Evolutionary conservation across 176 grass and related monocot species (phyloP).

Genomic region (Stipa capillata): DNA sequence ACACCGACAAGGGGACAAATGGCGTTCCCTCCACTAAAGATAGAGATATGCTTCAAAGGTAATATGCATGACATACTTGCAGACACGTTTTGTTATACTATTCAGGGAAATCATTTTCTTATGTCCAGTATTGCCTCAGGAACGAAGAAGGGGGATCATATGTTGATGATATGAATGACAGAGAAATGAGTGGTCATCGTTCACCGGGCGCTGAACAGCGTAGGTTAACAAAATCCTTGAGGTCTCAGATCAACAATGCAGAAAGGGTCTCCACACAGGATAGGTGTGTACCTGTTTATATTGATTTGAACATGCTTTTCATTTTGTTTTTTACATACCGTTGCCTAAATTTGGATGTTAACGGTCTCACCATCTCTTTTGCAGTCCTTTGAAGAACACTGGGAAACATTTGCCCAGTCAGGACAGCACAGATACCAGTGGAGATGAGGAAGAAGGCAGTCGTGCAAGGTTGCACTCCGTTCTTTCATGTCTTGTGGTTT

Average conservation of each 20-base stretch:
- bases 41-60: conserved; percentile 47
- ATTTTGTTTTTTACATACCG: background rate
- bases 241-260: conserved; percentile 26
- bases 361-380: conserved; percentile 10
- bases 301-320: background rate
- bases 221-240: conserved; percentile 16
- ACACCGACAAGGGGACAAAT: conserved; percentile 40
- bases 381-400: conserved; percentile 41
- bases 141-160: conserved; percentile 28
- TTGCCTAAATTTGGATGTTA: background rate
- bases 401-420: conserved; percentile 28
- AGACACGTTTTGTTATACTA: background rate
- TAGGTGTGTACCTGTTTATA: conserved; percentile 30
- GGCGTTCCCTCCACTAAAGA: conserved; percentile 21
- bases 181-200: conserved; percentile 10
- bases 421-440: conserved; percentile 37
- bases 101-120: conserved; percentile 12
- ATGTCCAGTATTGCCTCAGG: conserved; percentile 29
- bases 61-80: background rate
- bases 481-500: background rate
- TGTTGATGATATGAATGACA: conserved; percentile 18
- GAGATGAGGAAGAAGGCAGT: conserved; percentile 40
- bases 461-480: conserved; percentile 45
- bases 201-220: conserved; percentile 11
- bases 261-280: background rate